phyloP scores from a whole-genome alignment of 768 basidiomycete species.

The Russula virescens region DNA sequence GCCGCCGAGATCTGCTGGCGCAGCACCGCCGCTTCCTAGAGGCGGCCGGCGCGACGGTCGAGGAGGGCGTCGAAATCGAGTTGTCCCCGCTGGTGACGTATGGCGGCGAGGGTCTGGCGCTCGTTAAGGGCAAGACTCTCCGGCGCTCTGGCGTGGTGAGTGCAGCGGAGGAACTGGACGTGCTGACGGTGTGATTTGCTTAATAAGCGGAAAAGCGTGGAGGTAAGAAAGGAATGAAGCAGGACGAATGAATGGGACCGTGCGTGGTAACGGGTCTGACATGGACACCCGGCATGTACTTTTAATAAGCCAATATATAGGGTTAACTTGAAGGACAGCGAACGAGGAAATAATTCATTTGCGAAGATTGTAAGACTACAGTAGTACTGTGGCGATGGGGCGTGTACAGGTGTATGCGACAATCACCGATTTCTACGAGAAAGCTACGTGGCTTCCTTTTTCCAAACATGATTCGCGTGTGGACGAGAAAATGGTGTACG shows the following conservation, averaged over 20 bases:
- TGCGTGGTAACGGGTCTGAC: neutral
- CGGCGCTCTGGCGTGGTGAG: slow-evolving; percentile 67
- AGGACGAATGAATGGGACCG: neutral
- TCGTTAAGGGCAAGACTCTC: slow-evolving; percentile 71
- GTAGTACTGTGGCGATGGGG: too few species aligned
- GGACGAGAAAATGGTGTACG: too few species aligned
- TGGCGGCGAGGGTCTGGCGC: slow-evolving; percentile 85
- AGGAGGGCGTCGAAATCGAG: slow-evolving; percentile 79
- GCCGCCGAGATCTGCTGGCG: slow-evolving; percentile 79
- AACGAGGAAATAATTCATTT: too few species aligned
- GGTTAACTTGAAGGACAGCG: too few species aligned
- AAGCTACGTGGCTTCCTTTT: too few species aligned
- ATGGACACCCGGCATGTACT: neutral
- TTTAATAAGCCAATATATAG: too few species aligned
- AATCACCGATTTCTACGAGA: too few species aligned
- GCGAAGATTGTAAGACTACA: too few species aligned
- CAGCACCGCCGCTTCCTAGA: slow-evolving; percentile 86
- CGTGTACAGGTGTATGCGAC: too few species aligned
- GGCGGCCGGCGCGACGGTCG: slow-evolving; percentile 65
- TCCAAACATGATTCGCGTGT: too few species aligned
- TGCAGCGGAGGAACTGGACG: slow-evolving; percentile 65
- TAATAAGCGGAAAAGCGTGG: too few species aligned
- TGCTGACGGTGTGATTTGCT: slow-evolving; percentile 40
- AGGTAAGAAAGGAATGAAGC: too few species aligned
- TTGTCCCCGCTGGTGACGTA: slow-evolving; percentile 85